A percentile compares a stretch with the other conserved stretches of the same genome.
These are phyloP conservation scores for Prunus armeniaca DNA, from an alignment of 306 rosid genomes.

Conservation along the genomic window DNA sequence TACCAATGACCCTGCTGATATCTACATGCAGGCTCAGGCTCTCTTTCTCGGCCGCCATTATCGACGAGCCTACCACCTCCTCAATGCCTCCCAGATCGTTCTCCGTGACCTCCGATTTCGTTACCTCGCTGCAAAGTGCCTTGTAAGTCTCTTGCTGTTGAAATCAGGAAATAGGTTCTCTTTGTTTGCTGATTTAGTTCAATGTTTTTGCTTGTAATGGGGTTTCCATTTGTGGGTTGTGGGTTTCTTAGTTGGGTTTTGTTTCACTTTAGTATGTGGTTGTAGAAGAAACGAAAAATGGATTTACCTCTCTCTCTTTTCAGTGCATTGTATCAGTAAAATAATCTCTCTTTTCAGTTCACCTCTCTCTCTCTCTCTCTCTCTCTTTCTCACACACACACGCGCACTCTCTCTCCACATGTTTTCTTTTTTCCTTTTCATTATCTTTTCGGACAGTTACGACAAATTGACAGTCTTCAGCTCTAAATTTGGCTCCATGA, in stretches of 20 bases:
- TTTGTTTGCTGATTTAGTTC: background rate
- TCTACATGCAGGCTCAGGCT: conserved; percentile 97
- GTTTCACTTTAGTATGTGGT: background rate
- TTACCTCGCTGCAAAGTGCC: conserved; percentile 96
- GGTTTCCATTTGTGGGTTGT: background rate
- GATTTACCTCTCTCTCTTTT: background rate
- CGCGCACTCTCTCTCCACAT: background rate
- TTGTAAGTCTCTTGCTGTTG: conserved; percentile 26
- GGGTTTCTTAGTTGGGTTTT: background rate
- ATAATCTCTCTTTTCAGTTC: too few relatives aligned
- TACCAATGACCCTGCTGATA: conserved; percentile 86
- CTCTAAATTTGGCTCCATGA: background rate
- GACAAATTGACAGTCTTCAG: background rate
- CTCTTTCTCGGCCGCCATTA: conserved; percentile 93
- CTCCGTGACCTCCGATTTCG: conserved; percentile 90
- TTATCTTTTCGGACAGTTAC: background rate
- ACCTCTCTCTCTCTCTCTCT: too few relatives aligned
- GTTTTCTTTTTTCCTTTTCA: background rate
- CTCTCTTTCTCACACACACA: too few relatives aligned
- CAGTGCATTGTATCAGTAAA: too few relatives aligned
- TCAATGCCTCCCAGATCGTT: conserved; percentile 84
- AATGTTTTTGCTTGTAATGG: background rate
- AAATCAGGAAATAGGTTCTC: background rate
- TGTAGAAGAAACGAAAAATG: background rate
- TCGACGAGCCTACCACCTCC: conserved; percentile 94